Base-by-base conservation (phyloP, 2,329 filamentous ascomycete species). In the Madurella mycetomatis region DNA sequence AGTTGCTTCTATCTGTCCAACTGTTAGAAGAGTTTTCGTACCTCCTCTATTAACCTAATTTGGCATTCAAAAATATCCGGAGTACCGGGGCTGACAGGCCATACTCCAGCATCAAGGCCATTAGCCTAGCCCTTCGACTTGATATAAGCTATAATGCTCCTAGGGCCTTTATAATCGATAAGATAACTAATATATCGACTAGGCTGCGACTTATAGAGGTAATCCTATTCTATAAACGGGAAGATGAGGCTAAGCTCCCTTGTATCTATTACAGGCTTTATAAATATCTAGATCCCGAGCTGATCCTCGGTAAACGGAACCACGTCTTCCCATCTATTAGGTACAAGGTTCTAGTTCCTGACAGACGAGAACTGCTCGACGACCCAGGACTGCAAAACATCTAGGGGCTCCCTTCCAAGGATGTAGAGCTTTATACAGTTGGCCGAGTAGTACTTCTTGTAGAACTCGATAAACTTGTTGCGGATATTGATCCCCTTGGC, bases 361-460 rank as follows among this genome's bases (percentile, higher is more conserved):
- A 96, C 84, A 52, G 80, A 82, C 0, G 88, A 85, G 69, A 96
- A 96, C 55, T 95, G 76, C 63, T 96, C 88, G 2, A 83, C 80
- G 0, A 89, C 88, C 92, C 91, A 96, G 51, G 80, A 76, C 70
- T 96, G 87, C 53, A 96, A 75, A 16, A 90, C 82, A 64, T 96
- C 90, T 54, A 96, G 76, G 5, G 84, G 78, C 69, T 96, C 92
- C 48, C 87, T 82, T 1, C 92, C 92, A 18, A 96, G 72, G 4
- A 96, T 84, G 39, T 92, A 90, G 47, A 96, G 76, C 76, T 95
- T 96, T 88, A 96, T 96, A 40, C 85, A 81, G 67, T 96, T 96
- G 55, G 92, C 89, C 1, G 92, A 96, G 72, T 96, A 96, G 67
- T 95, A 86, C 65, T 85, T 87, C 59, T 85, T 82, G 69, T 96